Conservation (phyloP, 441 rosid species). For the Pelargonium fulgidum region DNA sequence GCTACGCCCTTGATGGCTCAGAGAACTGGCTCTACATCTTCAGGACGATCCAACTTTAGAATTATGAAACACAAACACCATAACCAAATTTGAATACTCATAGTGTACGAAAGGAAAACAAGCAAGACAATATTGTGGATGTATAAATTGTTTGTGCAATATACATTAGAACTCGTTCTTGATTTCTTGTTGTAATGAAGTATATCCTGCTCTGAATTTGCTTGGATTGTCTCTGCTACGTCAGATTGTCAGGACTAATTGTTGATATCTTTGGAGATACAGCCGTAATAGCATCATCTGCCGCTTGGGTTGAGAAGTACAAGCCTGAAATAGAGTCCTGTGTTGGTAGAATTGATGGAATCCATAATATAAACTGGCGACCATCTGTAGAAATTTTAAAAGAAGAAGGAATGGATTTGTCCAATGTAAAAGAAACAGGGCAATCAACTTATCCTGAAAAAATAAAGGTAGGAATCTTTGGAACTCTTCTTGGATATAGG, state of each 20-base stretch:
- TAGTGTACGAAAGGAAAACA: not conserved
- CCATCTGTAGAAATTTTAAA: conserved; percentile 74
- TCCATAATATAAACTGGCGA: conserved; percentile 73
- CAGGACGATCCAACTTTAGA: not conserved
- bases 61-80: not conserved
- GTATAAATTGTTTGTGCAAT: not conserved
- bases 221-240: conserved; percentile 9
- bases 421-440: conserved; percentile 37
- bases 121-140: not conserved
- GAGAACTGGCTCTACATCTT: not conserved
- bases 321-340: conserved; percentile 50
- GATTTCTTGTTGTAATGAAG: not conserved
- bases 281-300: conserved; percentile 86
- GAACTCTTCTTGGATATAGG: conserved; percentile 4
- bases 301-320: conserved; percentile 92
- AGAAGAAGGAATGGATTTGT: conserved; percentile 69
- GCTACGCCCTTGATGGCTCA: not conserved
- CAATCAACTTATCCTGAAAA: conserved; percentile 43
- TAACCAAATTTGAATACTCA: not conserved
- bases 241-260: conserved; percentile 77
- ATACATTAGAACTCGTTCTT: not conserved
- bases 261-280: conserved; percentile 81
- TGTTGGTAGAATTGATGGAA: conserved; percentile 44
- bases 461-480: conserved; percentile 46
- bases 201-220: conserved; percentile 3